Evolutionary conservation across 768 basidiomycete species (phyloP), one percentile per base, ranked within the genome.

Genomic region (Tricholoma hemisulphureum): DNA sequence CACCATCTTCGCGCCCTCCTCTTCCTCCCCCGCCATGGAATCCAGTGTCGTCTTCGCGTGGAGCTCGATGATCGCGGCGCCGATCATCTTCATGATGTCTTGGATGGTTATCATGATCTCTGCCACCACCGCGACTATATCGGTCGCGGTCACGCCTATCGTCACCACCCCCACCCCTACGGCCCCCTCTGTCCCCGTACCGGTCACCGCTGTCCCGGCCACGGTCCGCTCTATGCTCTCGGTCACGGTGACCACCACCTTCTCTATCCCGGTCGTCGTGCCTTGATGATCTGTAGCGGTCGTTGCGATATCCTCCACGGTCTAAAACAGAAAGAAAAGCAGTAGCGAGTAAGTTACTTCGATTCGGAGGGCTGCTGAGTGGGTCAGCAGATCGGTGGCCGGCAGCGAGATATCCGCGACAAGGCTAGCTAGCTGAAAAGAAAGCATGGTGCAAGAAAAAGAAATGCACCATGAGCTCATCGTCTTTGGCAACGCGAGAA

Each of bases 361-460:
- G 69, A 68, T 56, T 69, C 60, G 65, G 60, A n/a, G 49, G 55
- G 55, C 70, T 75, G 73, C 73, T 73, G 71, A 66, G 58, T 63
- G 63, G 46, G 64, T 63, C 71, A 76, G 76, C 74, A 73, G 69
- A 69, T 70, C 68, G 77, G 68, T 67, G 62, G 71, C 71, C 68
- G 72, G 67, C 59, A 71, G 73, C 61, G 72, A 70, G 69, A 72
- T 61, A 65, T 67, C 69, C 65, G 65, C 61, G 67, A 72, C 59
- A 66, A 71, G 69, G 80, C 79, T 77, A 77, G 86, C 85, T 88
- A 87, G 86, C 87, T 88, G 81, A 73, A 76, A 79, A 73, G 74
- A 73, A 71, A 71, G 70, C 77, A 84, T 75, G 80, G 83, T 81
- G 82, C 80, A 78, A 73, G 74, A 68, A 73, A 66, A 66, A 72